Percentiles rank a stretch among this genome's conserved stretches.
These are phyloP conservation scores for Aspergillus sojae DNA, from an alignment of 2,329 filamentous ascomycete genomes.

Conservation along the genomic window DNA sequence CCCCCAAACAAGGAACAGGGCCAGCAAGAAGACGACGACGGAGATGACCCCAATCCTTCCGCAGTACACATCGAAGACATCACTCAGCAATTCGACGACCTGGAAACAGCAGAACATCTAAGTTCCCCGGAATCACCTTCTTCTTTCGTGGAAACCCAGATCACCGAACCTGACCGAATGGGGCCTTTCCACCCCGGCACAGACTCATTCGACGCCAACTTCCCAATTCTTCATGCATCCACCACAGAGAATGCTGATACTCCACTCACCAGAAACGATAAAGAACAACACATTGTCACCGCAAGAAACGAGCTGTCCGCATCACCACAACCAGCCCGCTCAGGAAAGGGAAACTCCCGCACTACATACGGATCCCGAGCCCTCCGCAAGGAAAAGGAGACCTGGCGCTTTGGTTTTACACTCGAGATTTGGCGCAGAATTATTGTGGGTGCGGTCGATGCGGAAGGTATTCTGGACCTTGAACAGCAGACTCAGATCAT, in stretches of 20 bases:
- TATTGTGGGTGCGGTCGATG: slow-evolving; percentile 31
- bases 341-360: slow-evolving; percentile 10
- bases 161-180: neutral
- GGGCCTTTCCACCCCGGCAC: slow-evolving; percentile 21
- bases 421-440: slow-evolving; percentile 33
- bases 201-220: slow-evolving; percentile 22
- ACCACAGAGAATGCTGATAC: neutral
- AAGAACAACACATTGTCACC: neutral
- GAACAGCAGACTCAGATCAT: slow-evolving; percentile 34
- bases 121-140: neutral
- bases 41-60: neutral
- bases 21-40: neutral
- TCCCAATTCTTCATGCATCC: slow-evolving; percentile 22
- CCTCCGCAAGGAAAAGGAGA: slow-evolving; percentile 13
- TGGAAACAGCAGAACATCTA: neutral
- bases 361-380: neutral
- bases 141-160: neutral
- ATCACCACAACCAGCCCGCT: neutral
- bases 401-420: slow-evolving; percentile 31
- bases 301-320: neutral
- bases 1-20: neutral
- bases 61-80: neutral
- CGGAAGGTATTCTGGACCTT: slow-evolving; percentile 26
- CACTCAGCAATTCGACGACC: neutral
- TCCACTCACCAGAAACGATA: neutral